Conservation (phyloP, 2,329 filamentous ascomycete species). For the Cadophora malorum region DNA sequence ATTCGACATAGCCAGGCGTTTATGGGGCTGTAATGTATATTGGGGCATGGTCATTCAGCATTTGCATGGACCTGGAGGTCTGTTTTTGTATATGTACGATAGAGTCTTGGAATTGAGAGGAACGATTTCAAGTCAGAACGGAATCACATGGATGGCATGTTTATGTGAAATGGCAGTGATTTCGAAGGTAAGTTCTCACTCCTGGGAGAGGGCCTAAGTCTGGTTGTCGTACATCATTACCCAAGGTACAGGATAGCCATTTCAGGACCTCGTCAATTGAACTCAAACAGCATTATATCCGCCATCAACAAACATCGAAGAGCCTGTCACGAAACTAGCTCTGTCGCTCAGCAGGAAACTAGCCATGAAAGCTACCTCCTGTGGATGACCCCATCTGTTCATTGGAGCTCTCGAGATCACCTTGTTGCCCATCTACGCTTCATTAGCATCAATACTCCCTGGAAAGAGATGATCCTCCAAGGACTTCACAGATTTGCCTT, state of each 20-base stretch:
- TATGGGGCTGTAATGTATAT: conserved; percentile 40
- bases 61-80: conserved; percentile 36
- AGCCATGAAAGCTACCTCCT: conserved; percentile 36
- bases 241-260: background rate
- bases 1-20: conserved; percentile 46
- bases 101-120: conserved; percentile 32
- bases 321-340: conserved; percentile 37
- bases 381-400: conserved; percentile 30
- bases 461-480: background rate
- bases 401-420: conserved; percentile 27
- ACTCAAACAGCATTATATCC: conserved; percentile 28
- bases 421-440: conserved; percentile 20
- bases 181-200: background rate
- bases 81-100: conserved; percentile 39
- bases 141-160: background rate
- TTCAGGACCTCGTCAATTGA: no score
- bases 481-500: no score
- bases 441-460: conserved; percentile 4
- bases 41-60: conserved; percentile 33
- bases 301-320: conserved; percentile 35
- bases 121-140: conserved; percentile 18
- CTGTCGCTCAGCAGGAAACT: conserved; percentile 38
- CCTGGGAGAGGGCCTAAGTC: background rate
- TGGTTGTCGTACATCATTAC: background rate
- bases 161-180: background rate